Evolutionary conservation across 805 yeast genomes (phyloP), one percentile per base, ranked within the genome.

Genomic region (Candida tallmaniae): DNA sequence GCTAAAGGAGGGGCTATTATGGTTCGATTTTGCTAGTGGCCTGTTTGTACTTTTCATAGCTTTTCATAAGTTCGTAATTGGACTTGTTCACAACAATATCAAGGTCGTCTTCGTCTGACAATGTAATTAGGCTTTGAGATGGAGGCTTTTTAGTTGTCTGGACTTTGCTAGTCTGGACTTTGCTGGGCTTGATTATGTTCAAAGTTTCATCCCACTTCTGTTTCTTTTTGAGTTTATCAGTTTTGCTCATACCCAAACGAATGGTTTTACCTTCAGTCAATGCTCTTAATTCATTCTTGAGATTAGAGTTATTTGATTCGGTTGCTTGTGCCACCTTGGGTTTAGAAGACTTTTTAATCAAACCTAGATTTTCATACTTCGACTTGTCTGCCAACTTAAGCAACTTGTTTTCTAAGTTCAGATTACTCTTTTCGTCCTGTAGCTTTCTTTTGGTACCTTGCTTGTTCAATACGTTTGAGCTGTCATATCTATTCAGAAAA

Each of bases 401-500:
- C 9, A 65, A 53, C 31, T 64, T 68, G 7, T 60, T 44, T n/a
- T 65, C 60, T 32, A 73, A 58, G 27, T 55, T 52, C 35, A 47
- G 53, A 38, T 62, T 60, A 32, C 54, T 52, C 20, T 38, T 44
- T 13, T 56, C 60, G 27, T 51, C 62, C 16, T 50, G 42, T 5
- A 48, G 30, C 39, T 57, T 60, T 32, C 56, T 47, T 48, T 64
- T 56, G 43, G 63, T 48, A 14, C 58, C 58, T n/a, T 69, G 50
- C 32, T 66, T 66, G 4, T 48, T 56, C 19, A 74, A 37, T 3
- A 67, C 48, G 15, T 68, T 70, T 1, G 80, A 76, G 50, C 72
- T 69, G 8, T 63, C 64, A 42, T 62, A 76, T 21, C 63, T 58
- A 11, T 70, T 72, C 8, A 30, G 34, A 26, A 45, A 39, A n/a